A percentile compares a stretch with the other conserved stretches of the same genome.
These are phyloP conservation scores for Eucalyptus cloeziana DNA, from an alignment of 345 rosid species.

Conservation along the genomic window DNA sequence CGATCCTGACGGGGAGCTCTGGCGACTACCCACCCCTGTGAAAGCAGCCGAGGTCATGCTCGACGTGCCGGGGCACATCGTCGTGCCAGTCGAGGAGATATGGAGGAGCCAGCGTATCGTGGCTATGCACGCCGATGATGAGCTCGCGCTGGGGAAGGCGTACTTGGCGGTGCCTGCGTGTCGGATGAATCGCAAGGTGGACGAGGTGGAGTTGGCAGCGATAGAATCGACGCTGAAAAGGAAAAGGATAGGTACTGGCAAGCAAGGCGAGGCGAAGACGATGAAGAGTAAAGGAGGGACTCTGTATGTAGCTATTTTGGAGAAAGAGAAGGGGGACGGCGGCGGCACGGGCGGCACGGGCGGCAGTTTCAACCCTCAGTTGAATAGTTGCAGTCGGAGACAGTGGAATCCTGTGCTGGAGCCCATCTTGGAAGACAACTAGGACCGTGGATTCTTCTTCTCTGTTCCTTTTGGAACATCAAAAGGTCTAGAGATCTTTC, in stretches of 20 bases:
- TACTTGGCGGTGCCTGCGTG: conserved; percentile 10
- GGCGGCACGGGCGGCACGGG: not conserved
- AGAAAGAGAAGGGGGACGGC: not conserved
- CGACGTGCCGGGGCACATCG: not conserved
- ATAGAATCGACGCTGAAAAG: not conserved
- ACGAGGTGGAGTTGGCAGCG: conserved; percentile 4
- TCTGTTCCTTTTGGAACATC: not conserved
- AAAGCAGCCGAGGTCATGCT: not conserved
- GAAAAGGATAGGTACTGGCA: not conserved
- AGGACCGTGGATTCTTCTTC: not conserved
- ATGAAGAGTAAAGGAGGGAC: not conserved
- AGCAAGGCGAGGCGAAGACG: not conserved
- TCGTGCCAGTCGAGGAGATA: conserved; percentile 9
- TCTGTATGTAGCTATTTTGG: not conserved
- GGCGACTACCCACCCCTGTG: not conserved
- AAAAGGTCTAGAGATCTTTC: not conserved
- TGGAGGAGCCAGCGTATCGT: conserved; percentile 1
- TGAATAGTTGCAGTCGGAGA: not conserved
- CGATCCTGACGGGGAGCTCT: not conserved
- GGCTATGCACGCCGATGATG: conserved; percentile 31
- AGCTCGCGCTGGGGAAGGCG: conserved; percentile 13
- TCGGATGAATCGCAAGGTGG: conserved; percentile 8
- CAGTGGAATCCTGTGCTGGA: conserved; percentile 27
- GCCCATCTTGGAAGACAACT: conserved; percentile 16
- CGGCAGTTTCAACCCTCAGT: not conserved